Base-by-base conservation (phyloP, 2,329 filamentous ascomycete species). In the Colletotrichum cereale region DNA sequence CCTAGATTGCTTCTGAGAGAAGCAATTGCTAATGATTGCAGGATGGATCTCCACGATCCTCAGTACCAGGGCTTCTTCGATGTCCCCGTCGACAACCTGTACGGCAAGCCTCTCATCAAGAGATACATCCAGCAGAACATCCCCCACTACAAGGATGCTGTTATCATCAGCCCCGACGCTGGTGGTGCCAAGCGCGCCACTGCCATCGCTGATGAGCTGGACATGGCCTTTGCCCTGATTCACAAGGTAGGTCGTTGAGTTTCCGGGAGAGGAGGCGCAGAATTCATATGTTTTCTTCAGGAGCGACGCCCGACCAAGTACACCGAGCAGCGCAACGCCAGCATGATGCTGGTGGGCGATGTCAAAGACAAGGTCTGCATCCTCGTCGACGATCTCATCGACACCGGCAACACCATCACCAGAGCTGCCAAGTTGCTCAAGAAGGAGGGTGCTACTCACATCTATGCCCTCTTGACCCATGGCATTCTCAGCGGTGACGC, bases 61-160 rank as follows among this genome's bases (percentile, higher is more conserved):
- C 95, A 99, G 82, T 98, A 98, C 79, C 96, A 99, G 83, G 96
- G 96, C 65, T 99, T 98, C 86, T 98, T 99, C 79, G 96, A 99
- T 79, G 97, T 98, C 70, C 96, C 96, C 2, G 96, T 99, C 67
- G 96, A 99, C 84, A 99, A 99, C 81, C 87, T 99, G 24, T 98
- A 98, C 83, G 96, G 92, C 67, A 91, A 93, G 76, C 91, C 93
- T 61, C 84, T 95, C 62, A 85, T 92, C 65, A 90, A 91, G 79
- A 87, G 88, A 73, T 92, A 92, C 78, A 92, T 92, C 76, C 91
- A 95, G 79, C 91, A 93, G 78, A 90, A 94, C 77, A 96, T 97
- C 72, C 92, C 93, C 60, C 92, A 95, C 79, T 95, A 91, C 82
- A 92, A 91, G 81, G 90, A 96, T 69, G 93, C 94, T 47, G 95